Conservation (phyloP, 164 flowering plant genomes). For the Houttuynia cordata region DNA sequence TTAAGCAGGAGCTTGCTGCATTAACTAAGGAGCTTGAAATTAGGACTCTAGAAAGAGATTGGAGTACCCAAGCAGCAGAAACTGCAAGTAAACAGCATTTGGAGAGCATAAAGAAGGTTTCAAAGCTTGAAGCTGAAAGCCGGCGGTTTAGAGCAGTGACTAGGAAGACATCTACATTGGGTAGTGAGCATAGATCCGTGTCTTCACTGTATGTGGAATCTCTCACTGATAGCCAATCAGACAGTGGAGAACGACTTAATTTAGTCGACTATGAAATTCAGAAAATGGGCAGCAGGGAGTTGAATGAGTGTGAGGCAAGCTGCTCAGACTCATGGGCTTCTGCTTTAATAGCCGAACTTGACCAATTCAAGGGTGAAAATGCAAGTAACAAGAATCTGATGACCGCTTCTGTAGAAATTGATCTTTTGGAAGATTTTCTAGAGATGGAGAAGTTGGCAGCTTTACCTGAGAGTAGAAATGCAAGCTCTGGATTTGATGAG, state of each 20-base stretch:
- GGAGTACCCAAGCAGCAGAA: slow-evolving; percentile 87
- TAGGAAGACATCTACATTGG: slow-evolving; percentile 23
- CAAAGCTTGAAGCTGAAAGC: slow-evolving; percentile 83
- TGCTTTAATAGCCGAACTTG: slow-evolving; percentile 51
- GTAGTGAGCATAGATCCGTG: slow-evolving; percentile 38
- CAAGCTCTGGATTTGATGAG: slow-evolving; percentile 10
- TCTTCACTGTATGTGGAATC: slow-evolving; percentile 53
- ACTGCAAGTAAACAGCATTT: slow-evolving; percentile 77
- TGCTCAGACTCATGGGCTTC: slow-evolving; percentile 59
- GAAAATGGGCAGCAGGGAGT: slow-evolving; percentile 22
- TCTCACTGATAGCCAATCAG: slow-evolving; percentile 66
- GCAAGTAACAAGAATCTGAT: slow-evolving; percentile 15
- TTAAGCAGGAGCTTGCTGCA: slow-evolving; percentile 40
- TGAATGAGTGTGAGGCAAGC: slow-evolving; percentile 25
- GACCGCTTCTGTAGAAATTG: slow-evolving; percentile 29
- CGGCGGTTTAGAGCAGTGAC: slow-evolving; percentile 43
- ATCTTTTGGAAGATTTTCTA: slow-evolving; percentile 91
- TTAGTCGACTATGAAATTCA: slow-evolving; percentile 25
- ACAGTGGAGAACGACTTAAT: slow-evolving; percentile 41
- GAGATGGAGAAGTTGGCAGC: slow-evolving; percentile 90
- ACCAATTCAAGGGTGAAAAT: slow-evolving; percentile 53
- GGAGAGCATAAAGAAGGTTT: slow-evolving; percentile 70
- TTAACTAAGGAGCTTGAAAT: slow-evolving; percentile 54
- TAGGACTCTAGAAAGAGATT: slow-evolving; percentile 71
- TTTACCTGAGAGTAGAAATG: slow-evolving; percentile 29